These are phyloP conservation scores for Geotrichum candidum DNA, from an alignment of 1,139 yeast species.

Conservation along the genomic window DNA sequence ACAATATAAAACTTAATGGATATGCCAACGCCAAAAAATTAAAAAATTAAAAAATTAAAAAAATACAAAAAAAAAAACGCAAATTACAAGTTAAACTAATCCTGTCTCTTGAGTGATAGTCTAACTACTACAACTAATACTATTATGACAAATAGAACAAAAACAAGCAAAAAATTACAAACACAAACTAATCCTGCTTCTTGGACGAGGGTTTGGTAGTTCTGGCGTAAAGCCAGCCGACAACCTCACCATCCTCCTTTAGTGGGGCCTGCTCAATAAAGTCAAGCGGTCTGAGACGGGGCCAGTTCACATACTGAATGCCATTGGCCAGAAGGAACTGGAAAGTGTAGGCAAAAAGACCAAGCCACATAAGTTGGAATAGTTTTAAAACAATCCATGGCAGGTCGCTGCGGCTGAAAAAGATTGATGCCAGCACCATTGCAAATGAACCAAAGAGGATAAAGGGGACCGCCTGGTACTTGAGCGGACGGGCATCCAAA, in stretches of 20 bases:
- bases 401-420: conserved; percentile 55
- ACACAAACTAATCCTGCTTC: not conserved
- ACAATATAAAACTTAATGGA: too few relatives aligned
- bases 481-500: conserved; percentile 66
- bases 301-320: conserved; percentile 92
- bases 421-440: conserved; percentile 58
- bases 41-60: not conserved
- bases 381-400: conserved; percentile 53
- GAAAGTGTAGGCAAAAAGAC: conserved; percentile 40
- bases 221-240: conserved; percentile 34
- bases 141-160: not conserved
- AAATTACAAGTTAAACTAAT: not conserved
- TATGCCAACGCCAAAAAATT: too few relatives aligned
- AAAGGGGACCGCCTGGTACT: conserved; percentile 73
- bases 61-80: not conserved
- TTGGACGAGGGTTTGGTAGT: not conserved
- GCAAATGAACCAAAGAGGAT: conserved; percentile 66
- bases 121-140: too few relatives aligned
- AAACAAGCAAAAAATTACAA: not conserved
- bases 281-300: conserved; percentile 56
- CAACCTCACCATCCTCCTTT: conserved; percentile 40
- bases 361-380: conserved; percentile 54
- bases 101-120: not conserved
- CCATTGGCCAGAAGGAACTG: conserved; percentile 59
- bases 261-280: conserved; percentile 44